Evolutionary conservation across 139 green algal species (phyloP).

Genomic region (Chlorella sp.): DNA sequence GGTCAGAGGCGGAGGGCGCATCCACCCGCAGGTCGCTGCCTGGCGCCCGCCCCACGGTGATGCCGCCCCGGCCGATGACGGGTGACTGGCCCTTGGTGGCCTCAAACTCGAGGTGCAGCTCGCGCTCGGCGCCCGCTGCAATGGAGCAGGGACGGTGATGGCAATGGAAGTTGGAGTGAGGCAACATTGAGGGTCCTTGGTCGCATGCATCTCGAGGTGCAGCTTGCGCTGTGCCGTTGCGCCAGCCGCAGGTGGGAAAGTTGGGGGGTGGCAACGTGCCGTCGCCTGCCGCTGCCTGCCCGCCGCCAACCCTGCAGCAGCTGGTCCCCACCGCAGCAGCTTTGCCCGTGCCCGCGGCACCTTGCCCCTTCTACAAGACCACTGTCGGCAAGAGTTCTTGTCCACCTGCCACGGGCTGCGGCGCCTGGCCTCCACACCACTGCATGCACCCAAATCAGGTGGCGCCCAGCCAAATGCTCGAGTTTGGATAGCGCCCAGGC

Average conservation of each 20-base stretch:
- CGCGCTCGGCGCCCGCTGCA: background rate
- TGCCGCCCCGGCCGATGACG: background rate
- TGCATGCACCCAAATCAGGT: too few relatives aligned
- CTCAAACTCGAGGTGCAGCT: conserved; percentile 31
- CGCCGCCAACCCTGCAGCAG: too few relatives aligned
- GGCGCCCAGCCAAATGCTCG: too few relatives aligned
- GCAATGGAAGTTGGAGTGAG: background rate
- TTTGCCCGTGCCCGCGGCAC: too few relatives aligned
- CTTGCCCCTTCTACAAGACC: too few relatives aligned
- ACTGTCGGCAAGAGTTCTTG: too few relatives aligned
- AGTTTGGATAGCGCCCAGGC: too few relatives aligned
- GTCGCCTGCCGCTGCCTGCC: background rate
- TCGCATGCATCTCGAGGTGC: too few relatives aligned
- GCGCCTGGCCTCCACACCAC: too few relatives aligned
- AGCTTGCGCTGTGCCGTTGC: too few relatives aligned
- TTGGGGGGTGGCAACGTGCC: background rate
- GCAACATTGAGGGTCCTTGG: background rate
- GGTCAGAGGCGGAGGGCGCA: background rate
- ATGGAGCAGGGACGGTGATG: background rate
- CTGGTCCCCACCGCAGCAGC: too few relatives aligned
- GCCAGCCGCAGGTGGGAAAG: background rate
- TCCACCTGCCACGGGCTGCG: too few relatives aligned
- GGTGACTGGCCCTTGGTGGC: background rate
- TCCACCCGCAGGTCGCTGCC: conserved; percentile 33
- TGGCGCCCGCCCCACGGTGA: conserved; percentile 28